Percentiles rank a stretch among this genome's conserved stretches.
Conservation (phyloP, 2,329 filamentous ascomycete species). For the Plectosphaerella sp. region DNA sequence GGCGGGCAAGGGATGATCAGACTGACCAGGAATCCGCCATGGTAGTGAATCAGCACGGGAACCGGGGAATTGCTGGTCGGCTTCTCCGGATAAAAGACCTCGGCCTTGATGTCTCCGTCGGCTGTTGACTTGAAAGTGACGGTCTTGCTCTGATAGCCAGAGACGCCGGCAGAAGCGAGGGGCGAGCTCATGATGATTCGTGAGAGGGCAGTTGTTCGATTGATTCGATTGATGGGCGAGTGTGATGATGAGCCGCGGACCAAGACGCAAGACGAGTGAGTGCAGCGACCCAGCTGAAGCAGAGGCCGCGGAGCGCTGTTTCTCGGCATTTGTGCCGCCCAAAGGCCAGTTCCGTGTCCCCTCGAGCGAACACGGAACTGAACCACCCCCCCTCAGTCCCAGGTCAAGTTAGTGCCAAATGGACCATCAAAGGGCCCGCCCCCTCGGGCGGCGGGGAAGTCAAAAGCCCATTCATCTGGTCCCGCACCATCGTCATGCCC, state of each 20-base stretch:
- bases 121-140: not conserved
- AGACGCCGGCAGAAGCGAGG: not conserved
- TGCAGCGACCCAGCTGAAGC: no score
- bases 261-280: no score
- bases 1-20: not conserved
- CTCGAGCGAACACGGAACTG: not conserved
- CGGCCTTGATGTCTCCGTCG: not conserved
- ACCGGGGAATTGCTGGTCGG: not conserved
- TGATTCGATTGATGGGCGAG: no score
- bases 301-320: no score
- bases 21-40: not conserved
- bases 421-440: not conserved
- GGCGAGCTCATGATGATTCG: not conserved
- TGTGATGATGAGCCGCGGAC: no score
- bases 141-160: not conserved
- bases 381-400: not conserved
- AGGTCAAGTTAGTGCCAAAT: not conserved
- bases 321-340: no score
- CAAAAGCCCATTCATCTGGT: not conserved
- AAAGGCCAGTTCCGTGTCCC: not conserved
- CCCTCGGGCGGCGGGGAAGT: not conserved
- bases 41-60: not conserved
- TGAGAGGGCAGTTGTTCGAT: no score
- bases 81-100: not conserved
- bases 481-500: not conserved